Evolutionary conservation across 1,284 basidiomycete species (phyloP).

Genomic region (Pseudozyma hubeiensis): DNA sequence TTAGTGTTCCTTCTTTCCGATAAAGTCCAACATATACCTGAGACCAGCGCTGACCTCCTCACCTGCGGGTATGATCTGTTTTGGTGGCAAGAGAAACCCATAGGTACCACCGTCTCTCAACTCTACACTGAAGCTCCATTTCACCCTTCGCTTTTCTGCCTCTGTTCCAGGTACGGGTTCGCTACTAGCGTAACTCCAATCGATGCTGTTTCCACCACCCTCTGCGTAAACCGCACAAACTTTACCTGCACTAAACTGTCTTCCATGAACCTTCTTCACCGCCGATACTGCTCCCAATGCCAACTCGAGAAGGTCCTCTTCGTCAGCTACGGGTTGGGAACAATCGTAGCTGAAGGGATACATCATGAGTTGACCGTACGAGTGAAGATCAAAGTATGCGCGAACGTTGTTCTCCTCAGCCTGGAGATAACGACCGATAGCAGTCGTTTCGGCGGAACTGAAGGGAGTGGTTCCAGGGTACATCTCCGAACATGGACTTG

Average conservation of each 20-base stretch:
- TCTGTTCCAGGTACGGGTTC: slow-evolving; percentile 78
- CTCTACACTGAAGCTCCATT: slow-evolving; percentile 82
- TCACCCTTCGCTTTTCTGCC: slow-evolving; percentile 72
- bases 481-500: slow-evolving; percentile 35
- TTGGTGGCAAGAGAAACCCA: slow-evolving; percentile 78
- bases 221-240: slow-evolving; percentile 73
- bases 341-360: slow-evolving; percentile 82
- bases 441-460: slow-evolving; percentile 80
- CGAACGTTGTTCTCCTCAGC: slow-evolving; percentile 72
- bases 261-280: slow-evolving; percentile 74
- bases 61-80: slow-evolving; percentile 79
- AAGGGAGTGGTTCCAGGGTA: slow-evolving; percentile 67
- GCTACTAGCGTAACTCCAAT: slow-evolving; percentile 78
- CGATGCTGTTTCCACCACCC: slow-evolving; percentile 71
- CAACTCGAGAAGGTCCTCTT: slow-evolving; percentile 84
- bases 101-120: slow-evolving; percentile 85
- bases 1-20: slow-evolving; percentile 26
- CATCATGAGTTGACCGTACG: slow-evolving; percentile 79
- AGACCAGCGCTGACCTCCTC: slow-evolving; percentile 29
- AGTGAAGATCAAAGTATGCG: slow-evolving; percentile 81
- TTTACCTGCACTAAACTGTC: slow-evolving; percentile 74
- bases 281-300: slow-evolving; percentile 79
- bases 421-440: slow-evolving; percentile 76
- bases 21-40: slow-evolving; percentile 45
- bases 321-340: slow-evolving; percentile 77